Percentiles rank a stretch among this genome's conserved stretches.
These are phyloP conservation scores for Penicillium salamii DNA, from an alignment of 495 filamentous ascomycete species.

Conservation along the genomic window DNA sequence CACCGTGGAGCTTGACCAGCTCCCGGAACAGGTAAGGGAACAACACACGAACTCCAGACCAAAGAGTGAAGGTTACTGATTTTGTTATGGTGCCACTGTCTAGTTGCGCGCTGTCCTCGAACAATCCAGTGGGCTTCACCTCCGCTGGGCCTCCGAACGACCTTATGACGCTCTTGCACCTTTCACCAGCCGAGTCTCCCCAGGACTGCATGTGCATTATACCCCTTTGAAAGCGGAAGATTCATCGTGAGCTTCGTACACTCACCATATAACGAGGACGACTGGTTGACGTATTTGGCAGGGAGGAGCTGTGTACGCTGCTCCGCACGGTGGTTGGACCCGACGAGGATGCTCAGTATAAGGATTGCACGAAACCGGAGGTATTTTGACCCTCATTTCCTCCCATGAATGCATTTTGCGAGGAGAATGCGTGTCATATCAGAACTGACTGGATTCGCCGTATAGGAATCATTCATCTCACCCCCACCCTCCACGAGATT, in stretches of 20 bases:
- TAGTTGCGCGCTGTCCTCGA: conserved; percentile 62
- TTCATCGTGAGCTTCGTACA: conserved; percentile 38
- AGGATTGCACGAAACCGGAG: conserved; percentile 52
- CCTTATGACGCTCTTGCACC: conserved; percentile 61
- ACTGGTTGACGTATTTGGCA: conserved; percentile 26
- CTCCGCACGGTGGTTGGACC: conserved; percentile 60
- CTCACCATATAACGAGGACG: neutral
- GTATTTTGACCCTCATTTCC: conserved; percentile 28
- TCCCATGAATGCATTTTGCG: neutral
- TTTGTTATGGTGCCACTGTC: neutral
- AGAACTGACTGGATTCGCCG: neutral
- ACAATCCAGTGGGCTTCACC: conserved; percentile 68
- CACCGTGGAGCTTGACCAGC: conserved; percentile 69
- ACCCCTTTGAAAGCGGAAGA: conserved; percentile 47
- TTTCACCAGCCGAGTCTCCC: conserved; percentile 67
- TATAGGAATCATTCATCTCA: conserved; percentile 66
- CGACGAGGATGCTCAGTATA: conserved; percentile 11
- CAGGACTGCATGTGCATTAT: conserved; percentile 82
- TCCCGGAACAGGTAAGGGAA: conserved; percentile 60
- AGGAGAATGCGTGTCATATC: neutral
- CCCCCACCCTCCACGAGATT: conserved; percentile 60
- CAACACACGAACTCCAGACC: neutral
- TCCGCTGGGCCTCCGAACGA: conserved; percentile 68
- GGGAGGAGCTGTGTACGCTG: conserved; percentile 57
- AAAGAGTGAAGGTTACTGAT: neutral